Percentiles rank a stretch among this genome's conserved stretches.
phyloP scores from a whole-genome alignment of 805 yeast genomes.

The Suhomyces vadensis region DNA sequence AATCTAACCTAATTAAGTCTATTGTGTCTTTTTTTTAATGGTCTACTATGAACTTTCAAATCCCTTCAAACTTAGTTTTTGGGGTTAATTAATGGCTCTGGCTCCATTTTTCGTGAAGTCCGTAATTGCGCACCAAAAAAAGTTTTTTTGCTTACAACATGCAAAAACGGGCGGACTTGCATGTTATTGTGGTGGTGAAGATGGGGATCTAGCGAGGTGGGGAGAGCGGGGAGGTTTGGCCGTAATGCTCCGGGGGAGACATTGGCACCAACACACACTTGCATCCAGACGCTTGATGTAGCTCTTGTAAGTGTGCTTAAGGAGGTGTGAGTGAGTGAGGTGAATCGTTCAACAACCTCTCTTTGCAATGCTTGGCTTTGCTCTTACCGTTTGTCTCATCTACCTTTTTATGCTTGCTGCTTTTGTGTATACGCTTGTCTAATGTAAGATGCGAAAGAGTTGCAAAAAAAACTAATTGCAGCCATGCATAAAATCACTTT shows the following conservation, averaged over 20 bases:
- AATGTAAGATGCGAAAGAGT: too few relatives aligned
- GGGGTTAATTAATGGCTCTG: neutral
- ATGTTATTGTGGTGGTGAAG: neutral
- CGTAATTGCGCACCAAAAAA: constrained; percentile 1
- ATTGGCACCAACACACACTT: neutral
- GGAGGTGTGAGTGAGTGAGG: too few relatives aligned
- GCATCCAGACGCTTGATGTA: too few relatives aligned
- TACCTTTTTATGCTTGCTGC: too few relatives aligned
- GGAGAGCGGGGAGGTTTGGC: neutral
- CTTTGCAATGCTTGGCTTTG: too few relatives aligned
- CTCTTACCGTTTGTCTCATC: too few relatives aligned
- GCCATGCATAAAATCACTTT: too few relatives aligned
- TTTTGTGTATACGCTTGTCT: too few relatives aligned
- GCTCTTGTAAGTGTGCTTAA: too few relatives aligned
- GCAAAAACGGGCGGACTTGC: neutral
- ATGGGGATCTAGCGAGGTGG: constrained; percentile 5
- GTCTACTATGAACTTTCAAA: neutral
- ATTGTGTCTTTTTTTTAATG: neutral
- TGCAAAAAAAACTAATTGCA: too few relatives aligned
- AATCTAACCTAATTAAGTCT: neutral
- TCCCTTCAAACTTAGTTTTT: neutral
- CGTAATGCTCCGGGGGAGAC: neutral
- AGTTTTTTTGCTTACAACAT: neutral
- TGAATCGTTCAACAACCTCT: too few relatives aligned
- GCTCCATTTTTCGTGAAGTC: neutral